Percentiles rank a stretch among this genome's conserved stretches.
These are phyloP conservation scores for Leucocoprinus sp. DNA, from an alignment of 768 basidiomycete genomes.

Conservation along the genomic window DNA sequence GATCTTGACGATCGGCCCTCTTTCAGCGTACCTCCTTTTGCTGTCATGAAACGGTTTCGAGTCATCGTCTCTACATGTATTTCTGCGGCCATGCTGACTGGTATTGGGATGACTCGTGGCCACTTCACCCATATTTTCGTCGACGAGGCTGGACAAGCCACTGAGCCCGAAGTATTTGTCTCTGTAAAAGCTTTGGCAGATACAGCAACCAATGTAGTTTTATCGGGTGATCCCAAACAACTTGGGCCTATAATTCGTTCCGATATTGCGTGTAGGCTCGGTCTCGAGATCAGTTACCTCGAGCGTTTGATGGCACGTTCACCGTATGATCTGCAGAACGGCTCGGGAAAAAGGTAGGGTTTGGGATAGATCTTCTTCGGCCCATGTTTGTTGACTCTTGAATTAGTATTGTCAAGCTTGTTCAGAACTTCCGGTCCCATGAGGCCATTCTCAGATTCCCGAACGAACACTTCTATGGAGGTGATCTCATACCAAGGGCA, in stretches of 20 bases:
- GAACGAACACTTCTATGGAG: conserved; percentile 50
- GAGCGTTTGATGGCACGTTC: conserved; percentile 42
- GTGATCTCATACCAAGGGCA: conserved; percentile 42
- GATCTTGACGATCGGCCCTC: conserved; percentile 19
- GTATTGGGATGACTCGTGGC: conserved; percentile 49
- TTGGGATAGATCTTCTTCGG: background rate
- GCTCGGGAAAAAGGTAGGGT: conserved; percentile 23
- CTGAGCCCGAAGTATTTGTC: conserved; percentile 60
- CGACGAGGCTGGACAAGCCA: conserved; percentile 69
- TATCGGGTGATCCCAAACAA: conserved; percentile 68
- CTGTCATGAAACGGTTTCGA: conserved; percentile 31
- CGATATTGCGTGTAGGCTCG: conserved; percentile 43
- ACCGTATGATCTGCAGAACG: conserved; percentile 13
- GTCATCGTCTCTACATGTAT: conserved; percentile 60
- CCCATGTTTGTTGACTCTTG: conserved; percentile 17
- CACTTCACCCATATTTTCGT: conserved; percentile 64
- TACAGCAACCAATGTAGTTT: conserved; percentile 43
- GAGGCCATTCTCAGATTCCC: conserved; percentile 51
- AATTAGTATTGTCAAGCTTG: conserved; percentile 52
- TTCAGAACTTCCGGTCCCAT: conserved; percentile 63
- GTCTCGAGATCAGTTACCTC: conserved; percentile 51
- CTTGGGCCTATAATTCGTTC: conserved; percentile 64
- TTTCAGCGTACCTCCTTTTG: conserved; percentile 32
- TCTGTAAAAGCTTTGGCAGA: conserved; percentile 53
- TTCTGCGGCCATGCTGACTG: conserved; percentile 47